phyloP scores from a whole-genome alignment of 2,329 filamentous ascomycete species.

The Aspergillus neotritici region DNA sequence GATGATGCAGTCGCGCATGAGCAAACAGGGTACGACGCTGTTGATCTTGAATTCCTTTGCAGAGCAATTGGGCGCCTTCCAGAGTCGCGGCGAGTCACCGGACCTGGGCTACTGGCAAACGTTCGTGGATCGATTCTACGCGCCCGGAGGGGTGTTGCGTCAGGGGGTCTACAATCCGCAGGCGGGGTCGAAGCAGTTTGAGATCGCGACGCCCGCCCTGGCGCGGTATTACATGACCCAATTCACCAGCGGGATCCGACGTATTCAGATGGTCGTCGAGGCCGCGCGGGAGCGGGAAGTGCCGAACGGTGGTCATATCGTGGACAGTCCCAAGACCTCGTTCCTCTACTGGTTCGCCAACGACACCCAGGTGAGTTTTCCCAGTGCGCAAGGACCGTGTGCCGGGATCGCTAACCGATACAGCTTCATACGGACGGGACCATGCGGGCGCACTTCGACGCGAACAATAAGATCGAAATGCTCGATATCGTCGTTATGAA shows the following conservation, averaged over 20 bases:
- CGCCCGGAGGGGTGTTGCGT: slow-evolving; percentile 67
- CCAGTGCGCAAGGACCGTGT: not conserved
- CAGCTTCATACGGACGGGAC: slow-evolving; percentile 73
- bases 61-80: slow-evolving; percentile 50
- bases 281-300: slow-evolving; percentile 54
- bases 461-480: slow-evolving; percentile 72
- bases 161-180: slow-evolving; percentile 57
- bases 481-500: slow-evolving; percentile 72
- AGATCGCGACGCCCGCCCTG: slow-evolving; percentile 74
- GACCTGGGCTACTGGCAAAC: slow-evolving; percentile 71
- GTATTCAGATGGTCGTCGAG: slow-evolving; percentile 80
- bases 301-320: slow-evolving; percentile 61
- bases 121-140: slow-evolving; percentile 79
- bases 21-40: slow-evolving; percentile 42
- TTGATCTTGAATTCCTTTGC: slow-evolving; percentile 52
- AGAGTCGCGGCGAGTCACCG: slow-evolving; percentile 57
- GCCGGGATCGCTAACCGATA: slow-evolving; percentile 2
- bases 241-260: slow-evolving; percentile 78
- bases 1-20: slow-evolving; percentile 36
- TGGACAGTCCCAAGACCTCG: slow-evolving; percentile 70
- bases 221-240: slow-evolving; percentile 86
- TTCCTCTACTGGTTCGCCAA: slow-evolving; percentile 87
- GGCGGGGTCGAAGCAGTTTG: slow-evolving; percentile 70
- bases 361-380: slow-evolving; percentile 66
- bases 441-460: slow-evolving; percentile 73